phyloP scores from a whole-genome alignment of 208 protist genomes.

The Wallacemonas rigidus region DNA sequence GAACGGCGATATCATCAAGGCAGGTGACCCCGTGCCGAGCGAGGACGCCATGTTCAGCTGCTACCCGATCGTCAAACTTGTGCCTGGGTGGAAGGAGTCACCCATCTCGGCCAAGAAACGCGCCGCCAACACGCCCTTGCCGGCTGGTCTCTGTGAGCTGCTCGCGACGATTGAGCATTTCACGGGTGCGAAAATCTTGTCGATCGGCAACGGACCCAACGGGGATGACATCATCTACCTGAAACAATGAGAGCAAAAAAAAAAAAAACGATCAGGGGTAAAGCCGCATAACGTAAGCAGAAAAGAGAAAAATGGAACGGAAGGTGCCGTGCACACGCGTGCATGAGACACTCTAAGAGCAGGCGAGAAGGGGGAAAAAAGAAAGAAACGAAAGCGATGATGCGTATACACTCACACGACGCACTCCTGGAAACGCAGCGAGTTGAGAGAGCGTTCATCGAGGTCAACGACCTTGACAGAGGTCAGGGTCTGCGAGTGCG shows the following conservation, averaged over 20 bases:
- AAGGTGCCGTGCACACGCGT: no score
- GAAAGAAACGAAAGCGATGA: slow-evolving; percentile 10
- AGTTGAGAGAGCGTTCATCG: no score
- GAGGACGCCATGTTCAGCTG: slow-evolving; percentile 81
- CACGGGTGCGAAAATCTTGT: slow-evolving; percentile 81
- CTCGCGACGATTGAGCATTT: slow-evolving; percentile 88
- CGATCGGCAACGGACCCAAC: slow-evolving; percentile 90
- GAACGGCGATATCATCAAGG: slow-evolving; percentile 88
- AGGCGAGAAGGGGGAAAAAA: slow-evolving; percentile 1
- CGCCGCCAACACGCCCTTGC: slow-evolving; percentile 58
- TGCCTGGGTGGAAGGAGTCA: slow-evolving; percentile 77
- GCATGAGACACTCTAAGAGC: no score
- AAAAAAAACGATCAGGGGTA: background rate
- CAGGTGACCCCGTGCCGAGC: slow-evolving; percentile 85
- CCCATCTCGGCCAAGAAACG: slow-evolving; percentile 76
- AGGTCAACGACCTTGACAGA: no score
- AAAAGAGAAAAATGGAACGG: slow-evolving; percentile 12
- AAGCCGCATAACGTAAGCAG: background rate
- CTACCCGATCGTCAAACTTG: slow-evolving; percentile 88
- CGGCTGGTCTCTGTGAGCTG: slow-evolving; percentile 76
- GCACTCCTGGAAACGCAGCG: no score
- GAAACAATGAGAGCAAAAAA: slow-evolving; percentile 36
- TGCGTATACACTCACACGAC: background rate
- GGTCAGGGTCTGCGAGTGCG: no score
- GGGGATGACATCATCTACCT: slow-evolving; percentile 91